Conservation (phyloP, 1,139 yeast genomes). For the Lodderomyces oxycetoniae region DNA sequence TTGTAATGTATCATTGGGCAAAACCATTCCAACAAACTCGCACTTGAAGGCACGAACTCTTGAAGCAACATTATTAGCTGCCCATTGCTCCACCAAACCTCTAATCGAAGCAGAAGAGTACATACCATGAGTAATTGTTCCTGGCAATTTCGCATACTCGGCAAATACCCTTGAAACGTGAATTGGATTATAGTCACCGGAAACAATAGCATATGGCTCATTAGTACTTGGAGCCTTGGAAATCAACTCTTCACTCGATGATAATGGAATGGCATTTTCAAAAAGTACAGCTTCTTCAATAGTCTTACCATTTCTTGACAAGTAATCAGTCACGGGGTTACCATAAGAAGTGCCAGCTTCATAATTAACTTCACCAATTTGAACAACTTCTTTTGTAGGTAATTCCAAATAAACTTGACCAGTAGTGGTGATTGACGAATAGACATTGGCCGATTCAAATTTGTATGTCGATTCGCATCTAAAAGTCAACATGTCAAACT, state of each 20-base stretch:
- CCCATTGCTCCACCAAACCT: conserved; percentile 95
- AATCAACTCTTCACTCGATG: conserved; percentile 67
- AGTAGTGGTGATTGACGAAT: conserved; percentile 72
- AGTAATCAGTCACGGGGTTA: conserved; percentile 94
- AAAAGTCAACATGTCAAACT: conserved; percentile 80
- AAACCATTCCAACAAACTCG: conserved; percentile 91
- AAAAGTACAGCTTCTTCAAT: conserved; percentile 91
- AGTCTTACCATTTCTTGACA: conserved; percentile 85
- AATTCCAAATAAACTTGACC: conserved; percentile 87
- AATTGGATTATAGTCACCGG: conserved; percentile 98
- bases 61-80: conserved; percentile 93
- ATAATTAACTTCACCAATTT: conserved; percentile 83
- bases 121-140: conserved; percentile 99
- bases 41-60: conserved; percentile 95
- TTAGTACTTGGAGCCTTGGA: conserved; percentile 81
- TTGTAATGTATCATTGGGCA: conserved; percentile 87
- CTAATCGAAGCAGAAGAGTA: conserved; percentile 94
- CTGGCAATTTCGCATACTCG: conserved; percentile 87
- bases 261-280: conserved; percentile 86
- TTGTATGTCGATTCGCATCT: conserved; percentile 83
- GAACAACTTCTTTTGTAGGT: conserved; percentile 86
- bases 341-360: conserved; percentile 93
- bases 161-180: conserved; percentile 97
- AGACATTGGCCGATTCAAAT: conserved; percentile 72
- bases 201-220: conserved; percentile 94